A percentile compares a stretch with the other conserved stretches of the same genome.
phyloP scores from a whole-genome alignment of 202 grass and related monocot genomes.

The Eragrostis tef region DNA sequence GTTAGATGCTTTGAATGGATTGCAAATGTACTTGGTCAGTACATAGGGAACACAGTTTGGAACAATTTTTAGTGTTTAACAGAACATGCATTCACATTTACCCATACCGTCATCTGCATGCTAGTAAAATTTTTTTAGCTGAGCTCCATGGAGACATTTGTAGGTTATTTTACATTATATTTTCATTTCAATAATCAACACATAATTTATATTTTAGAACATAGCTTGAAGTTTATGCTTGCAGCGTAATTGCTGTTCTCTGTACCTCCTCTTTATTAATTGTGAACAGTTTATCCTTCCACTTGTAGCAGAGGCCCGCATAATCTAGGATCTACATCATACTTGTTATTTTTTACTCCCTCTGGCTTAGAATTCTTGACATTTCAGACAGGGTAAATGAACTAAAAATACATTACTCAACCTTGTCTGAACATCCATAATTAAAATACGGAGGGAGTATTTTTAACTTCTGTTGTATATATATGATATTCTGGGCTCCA shows the following conservation, averaged over 20 bases:
- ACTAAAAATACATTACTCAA: too few relatives aligned
- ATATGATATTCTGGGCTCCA: conserved; percentile 12
- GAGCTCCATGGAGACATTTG: conserved; percentile 17
- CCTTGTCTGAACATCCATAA: background rate
- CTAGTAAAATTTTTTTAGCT: conserved; percentile 17
- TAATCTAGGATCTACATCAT: conserved; percentile 25
- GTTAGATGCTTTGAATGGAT: conserved; percentile 17
- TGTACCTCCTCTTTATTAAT: background rate
- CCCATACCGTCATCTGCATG: background rate
- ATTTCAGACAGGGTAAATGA: too few relatives aligned
- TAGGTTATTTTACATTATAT: conserved; percentile 22
- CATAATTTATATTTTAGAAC: conserved; percentile 4
- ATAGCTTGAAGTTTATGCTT: conserved; percentile 5
- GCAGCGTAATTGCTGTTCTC: background rate
- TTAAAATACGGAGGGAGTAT: background rate
- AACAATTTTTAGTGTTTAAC: background rate
- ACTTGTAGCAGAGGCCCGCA: background rate
- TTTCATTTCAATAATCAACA: background rate
- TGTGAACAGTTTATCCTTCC: background rate
- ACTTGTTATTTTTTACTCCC: conserved; percentile 4
- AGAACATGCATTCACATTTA: background rate
- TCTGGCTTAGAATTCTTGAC: too few relatives aligned
- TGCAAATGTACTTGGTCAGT: conserved; percentile 1
- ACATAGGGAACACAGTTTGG: background rate
- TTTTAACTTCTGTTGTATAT: too few relatives aligned